These are phyloP conservation scores for Penicillium concentricum DNA, from an alignment of 2,329 filamentous ascomycete species.

Conservation along the genomic window DNA sequence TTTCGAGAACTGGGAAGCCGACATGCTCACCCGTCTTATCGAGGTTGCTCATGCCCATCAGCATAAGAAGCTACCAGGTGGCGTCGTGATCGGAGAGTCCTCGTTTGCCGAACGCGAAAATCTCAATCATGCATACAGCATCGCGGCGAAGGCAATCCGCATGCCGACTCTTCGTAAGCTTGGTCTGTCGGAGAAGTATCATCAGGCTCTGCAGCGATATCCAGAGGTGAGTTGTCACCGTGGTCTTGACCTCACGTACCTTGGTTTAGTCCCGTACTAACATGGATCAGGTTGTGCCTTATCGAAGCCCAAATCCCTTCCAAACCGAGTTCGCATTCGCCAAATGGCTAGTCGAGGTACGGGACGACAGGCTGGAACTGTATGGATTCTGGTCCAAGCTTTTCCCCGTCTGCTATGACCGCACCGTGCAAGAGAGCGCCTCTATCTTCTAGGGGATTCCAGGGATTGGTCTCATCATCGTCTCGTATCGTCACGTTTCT, in stretches of 20 bases:
- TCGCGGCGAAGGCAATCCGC: slow-evolving; percentile 27
- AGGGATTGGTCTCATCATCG: not conserved
- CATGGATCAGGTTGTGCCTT: slow-evolving; percentile 25
- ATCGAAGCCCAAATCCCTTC: slow-evolving; percentile 32
- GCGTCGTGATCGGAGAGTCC: slow-evolving; percentile 19
- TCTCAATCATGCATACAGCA: slow-evolving; percentile 25
- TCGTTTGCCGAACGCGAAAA: slow-evolving; percentile 17
- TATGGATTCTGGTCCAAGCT: slow-evolving; percentile 34
- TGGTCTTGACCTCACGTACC: not conserved
- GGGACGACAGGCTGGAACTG: slow-evolving; percentile 21
- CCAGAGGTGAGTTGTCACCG: slow-evolving; percentile 22
- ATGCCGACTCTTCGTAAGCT: slow-evolving; percentile 24
- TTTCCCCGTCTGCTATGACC: slow-evolving; percentile 36
- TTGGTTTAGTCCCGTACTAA: not conserved
- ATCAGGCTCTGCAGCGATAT: slow-evolving; percentile 30
- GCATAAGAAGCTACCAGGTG: slow-evolving; percentile 22
- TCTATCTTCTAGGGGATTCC: slow-evolving; percentile 17
- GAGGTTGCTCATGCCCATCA: slow-evolving; percentile 30
- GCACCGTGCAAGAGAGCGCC: slow-evolving; percentile 30
- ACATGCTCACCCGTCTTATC: slow-evolving; percentile 37
- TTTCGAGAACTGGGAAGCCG: slow-evolving; percentile 36
- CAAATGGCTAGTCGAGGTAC: slow-evolving; percentile 31
- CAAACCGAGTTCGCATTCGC: slow-evolving; percentile 33
- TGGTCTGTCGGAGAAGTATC: slow-evolving; percentile 26
- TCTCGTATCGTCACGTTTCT: too few species aligned